These are phyloP conservation scores for Kurtzmaniella cleridarum DNA, from an alignment of 805 yeast species.

Conservation along the genomic window DNA sequence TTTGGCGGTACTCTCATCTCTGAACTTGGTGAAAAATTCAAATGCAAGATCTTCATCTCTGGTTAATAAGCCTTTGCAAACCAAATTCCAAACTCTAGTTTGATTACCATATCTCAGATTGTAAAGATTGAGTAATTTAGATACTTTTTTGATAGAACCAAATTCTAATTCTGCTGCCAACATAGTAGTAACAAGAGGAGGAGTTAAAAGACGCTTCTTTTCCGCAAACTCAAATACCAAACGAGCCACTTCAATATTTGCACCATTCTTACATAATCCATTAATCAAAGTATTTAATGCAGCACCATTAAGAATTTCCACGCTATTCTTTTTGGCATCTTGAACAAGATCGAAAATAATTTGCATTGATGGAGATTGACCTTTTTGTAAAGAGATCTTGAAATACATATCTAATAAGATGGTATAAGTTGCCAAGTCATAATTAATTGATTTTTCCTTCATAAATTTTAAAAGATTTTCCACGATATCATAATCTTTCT, in stretches of 20 bases:
- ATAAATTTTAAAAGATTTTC: conserved; percentile 43
- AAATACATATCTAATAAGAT: conserved; percentile 50
- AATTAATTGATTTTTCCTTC: conserved; percentile 36
- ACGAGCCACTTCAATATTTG: conserved; percentile 48
- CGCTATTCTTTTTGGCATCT: conserved; percentile 10
- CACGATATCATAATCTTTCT: conserved; percentile 42
- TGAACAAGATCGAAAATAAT: conserved; percentile 39
- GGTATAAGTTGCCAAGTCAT: conserved; percentile 62
- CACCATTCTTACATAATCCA: conserved; percentile 45
- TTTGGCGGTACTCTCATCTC: conserved; percentile 15
- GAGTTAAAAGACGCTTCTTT: conserved; percentile 23
- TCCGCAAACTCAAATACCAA: conserved; percentile 39
- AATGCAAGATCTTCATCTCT: conserved; percentile 35
- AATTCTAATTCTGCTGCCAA: conserved; percentile 40
- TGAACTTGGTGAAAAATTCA: conserved; percentile 33
- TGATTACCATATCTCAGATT: conserved; percentile 27
- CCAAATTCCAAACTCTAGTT: conserved; percentile 37
- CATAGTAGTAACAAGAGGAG: conserved; percentile 41
- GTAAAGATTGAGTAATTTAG: conserved; percentile 29
- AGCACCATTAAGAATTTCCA: conserved; percentile 33
- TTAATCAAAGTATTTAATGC: conserved; percentile 50
- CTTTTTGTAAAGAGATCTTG: conserved; percentile 40
- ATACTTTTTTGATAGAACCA: conserved; percentile 31
- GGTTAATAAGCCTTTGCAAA: conserved; percentile 25
- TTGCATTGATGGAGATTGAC: conserved; percentile 36